Evolutionary conservation across 345 rosid genomes (phyloP).

Genomic region (Euphorbia pulcherrima): DNA sequence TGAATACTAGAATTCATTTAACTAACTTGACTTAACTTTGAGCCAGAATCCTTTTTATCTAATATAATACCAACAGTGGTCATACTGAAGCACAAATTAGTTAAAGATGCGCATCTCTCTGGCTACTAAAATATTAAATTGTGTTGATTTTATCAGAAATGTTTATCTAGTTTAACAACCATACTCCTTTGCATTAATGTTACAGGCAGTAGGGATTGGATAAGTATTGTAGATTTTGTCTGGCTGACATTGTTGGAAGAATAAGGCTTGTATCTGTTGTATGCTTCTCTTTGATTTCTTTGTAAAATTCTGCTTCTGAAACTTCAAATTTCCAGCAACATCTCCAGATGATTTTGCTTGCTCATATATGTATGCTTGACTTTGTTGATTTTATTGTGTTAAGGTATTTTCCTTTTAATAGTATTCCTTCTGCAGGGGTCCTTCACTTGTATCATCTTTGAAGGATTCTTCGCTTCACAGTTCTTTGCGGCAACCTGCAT

Average conservation of each 20-base stretch:
- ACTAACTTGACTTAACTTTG: not conserved
- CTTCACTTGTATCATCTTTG: constrained; percentile 76
- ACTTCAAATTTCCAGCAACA: not conserved
- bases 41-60: not conserved
- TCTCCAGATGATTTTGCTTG: not conserved
- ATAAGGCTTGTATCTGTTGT: not conserved
- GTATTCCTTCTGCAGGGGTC: constrained; percentile 64
- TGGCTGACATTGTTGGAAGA: not conserved
- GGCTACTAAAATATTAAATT: not conserved
- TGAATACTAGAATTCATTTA: not conserved
- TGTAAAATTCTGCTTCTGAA: not conserved
- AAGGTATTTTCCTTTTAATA: not conserved
- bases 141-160: not conserved
- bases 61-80: not conserved
- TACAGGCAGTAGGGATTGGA: not conserved
- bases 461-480: constrained; percentile 85
- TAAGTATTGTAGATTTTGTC: not conserved
- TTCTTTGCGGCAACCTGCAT: constrained; percentile 88
- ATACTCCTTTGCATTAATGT: not conserved
- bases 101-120: not conserved
- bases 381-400: not conserved
- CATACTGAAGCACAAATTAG: not conserved
- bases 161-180: not conserved
- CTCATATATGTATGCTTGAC: not conserved
- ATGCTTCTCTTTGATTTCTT: not conserved